Conservation (phyloP, 352 stramenopile genomes). For the Hyaloperonospora brassicae region DNA sequence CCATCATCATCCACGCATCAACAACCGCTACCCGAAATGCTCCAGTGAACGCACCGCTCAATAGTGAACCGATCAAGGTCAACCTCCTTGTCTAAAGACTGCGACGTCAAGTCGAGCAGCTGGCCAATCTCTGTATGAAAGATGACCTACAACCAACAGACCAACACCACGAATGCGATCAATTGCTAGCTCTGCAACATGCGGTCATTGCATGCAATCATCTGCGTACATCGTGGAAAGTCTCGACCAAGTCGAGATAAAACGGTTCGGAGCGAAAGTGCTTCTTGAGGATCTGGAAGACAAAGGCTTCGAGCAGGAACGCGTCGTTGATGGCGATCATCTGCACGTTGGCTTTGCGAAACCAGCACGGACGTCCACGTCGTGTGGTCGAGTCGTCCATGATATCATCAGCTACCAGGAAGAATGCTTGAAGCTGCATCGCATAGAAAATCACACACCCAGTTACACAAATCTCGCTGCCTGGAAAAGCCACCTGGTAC, state of each 20-base stretch:
- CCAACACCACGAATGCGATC: not conserved
- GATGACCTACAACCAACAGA: slow-evolving; percentile 75
- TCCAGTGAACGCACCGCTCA: slow-evolving; percentile 69
- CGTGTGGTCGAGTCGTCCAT: slow-evolving; percentile 96
- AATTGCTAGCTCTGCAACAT: not conserved
- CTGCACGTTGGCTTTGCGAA: slow-evolving; percentile 81
- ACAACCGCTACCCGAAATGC: not conserved
- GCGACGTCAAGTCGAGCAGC: slow-evolving; percentile 86
- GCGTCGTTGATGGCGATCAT: slow-evolving; percentile 97
- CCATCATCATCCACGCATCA: slow-evolving; percentile 4
- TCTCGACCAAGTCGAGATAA: slow-evolving; percentile 93
- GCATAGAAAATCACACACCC: not conserved
- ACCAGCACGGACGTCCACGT: slow-evolving; percentile 97
- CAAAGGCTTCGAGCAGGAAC: slow-evolving; percentile 91
- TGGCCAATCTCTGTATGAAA: slow-evolving; percentile 97
- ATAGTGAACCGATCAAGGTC: slow-evolving; percentile 91
- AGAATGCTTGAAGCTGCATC: slow-evolving; percentile 93
- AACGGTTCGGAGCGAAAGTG: slow-evolving; percentile 71
- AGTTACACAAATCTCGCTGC: too few species aligned
- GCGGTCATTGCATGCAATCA: not conserved
- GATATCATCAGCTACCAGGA: slow-evolving; percentile 97
- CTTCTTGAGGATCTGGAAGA: slow-evolving; percentile 87
- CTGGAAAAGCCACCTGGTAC: not conserved
- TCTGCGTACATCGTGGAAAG: slow-evolving; percentile 86
- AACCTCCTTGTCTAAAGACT: slow-evolving; percentile 69